Evolutionary conservation across 2,329 filamentous ascomycete species (phyloP), one percentile per base, ranked within the genome.

Genomic region (Stagonosporopsis vannaccii): DNA sequence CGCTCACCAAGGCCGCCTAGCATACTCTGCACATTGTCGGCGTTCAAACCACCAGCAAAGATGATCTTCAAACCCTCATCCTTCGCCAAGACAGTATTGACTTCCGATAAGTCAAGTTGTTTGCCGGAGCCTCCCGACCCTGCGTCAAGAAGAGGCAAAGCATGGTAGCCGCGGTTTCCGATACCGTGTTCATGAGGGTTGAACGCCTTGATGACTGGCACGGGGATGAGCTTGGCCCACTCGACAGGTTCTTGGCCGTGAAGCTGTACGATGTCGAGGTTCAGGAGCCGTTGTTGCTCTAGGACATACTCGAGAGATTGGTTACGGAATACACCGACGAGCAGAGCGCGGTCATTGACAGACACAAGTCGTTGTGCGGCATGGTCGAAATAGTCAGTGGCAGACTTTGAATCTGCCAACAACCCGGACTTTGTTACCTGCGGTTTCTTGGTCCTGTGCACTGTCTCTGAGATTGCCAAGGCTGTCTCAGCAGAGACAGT

Each of bases 261-360:
- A 2, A 99, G 84, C 73, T 99, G 95, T 6, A 99, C 91, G 49
- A 97, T 80, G 72, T 99, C 95, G 39, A 99, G 85, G 41, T 84
- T 82, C 62, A 97, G 87, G 12, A 87, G 81, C 62, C 85, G 85
- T 67, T 96, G 90, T 73, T 94, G 87, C 60, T 88, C 84, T 46
- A 98, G 81, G 6, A 99, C 83, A 66, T 97, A 92, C 32, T 86
- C 85, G 9, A 99, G 81, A 0, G 94, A 87, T 71, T 98, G 94
- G 74, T 97, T 90, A 68, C 91, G 89, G 80, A 99, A 99, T 2
- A 99, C 94, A 53, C 95, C 95, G 5, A 97, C 95, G 0, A 99
- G 83, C 2, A 95, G 83, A 0, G 94, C 88, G 9, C 90, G 85
- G 71, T 73, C 81, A 72, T 72, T 83, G 76, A 81, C 76, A 7